Evolutionary conservation across 2,329 filamentous ascomycete species (phyloP).

Genomic region (Cryphonectria japonica): DNA sequence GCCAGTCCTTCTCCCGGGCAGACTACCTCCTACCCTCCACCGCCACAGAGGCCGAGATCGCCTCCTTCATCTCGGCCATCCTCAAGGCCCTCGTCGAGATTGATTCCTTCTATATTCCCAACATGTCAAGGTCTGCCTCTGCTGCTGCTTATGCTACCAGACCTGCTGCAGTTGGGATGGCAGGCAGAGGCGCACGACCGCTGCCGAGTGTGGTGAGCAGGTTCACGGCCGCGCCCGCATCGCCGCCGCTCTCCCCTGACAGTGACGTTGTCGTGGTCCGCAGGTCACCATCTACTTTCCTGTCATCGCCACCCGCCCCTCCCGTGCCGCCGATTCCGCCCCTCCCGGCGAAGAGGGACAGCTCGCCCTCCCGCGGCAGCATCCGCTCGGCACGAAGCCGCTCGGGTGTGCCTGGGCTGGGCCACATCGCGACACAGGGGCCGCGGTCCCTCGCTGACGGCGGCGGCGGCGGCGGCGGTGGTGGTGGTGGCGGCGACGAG

Average conservation of each 20-base stretch:
- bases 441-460: conserved; percentile 15
- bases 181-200: not conserved
- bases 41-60: conserved; percentile 58
- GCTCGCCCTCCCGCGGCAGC: conserved; percentile 15
- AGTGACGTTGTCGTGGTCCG: not conserved
- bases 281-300: not conserved
- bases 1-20: conserved; percentile 50
- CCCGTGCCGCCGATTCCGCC: conserved; percentile 1
- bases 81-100: conserved; percentile 52
- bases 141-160: not conserved
- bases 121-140: conserved; percentile 33
- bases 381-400: conserved; percentile 13
- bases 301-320: not conserved
- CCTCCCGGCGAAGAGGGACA: not conserved
- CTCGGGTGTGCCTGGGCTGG: not conserved
- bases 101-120: conserved; percentile 50
- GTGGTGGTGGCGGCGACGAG: not conserved
- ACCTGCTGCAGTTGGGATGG: not conserved
- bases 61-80: conserved; percentile 57
- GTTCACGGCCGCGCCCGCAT: conserved; percentile 19
- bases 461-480: conserved; percentile 8
- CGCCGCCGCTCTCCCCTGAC: not conserved
- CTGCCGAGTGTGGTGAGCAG: conserved; percentile 12
- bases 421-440: not conserved
- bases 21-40: conserved; percentile 61